A percentile compares a stretch with the other conserved stretches of the same genome.
Conservation (phyloP, 371 early-diverging fungal species). For the Basidiobolus meristosporus region DNA sequence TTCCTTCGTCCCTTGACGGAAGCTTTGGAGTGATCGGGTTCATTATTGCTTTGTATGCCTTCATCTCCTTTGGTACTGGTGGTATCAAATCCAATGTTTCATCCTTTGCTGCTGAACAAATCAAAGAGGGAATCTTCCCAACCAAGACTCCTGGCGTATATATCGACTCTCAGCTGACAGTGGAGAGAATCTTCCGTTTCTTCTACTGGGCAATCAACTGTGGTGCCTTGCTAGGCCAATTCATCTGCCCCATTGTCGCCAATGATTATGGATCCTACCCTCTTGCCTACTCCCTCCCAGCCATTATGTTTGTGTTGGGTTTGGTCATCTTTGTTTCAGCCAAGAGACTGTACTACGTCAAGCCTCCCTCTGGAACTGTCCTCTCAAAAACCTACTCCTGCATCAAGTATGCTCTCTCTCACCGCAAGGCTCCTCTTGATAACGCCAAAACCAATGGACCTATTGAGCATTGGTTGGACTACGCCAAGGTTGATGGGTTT, state of each 20-base stretch:
- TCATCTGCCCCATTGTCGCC: constrained; percentile 10
- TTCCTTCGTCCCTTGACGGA: constrained; percentile 20
- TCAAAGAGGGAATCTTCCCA: constrained; percentile 10
- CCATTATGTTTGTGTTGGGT: constrained; percentile 42
- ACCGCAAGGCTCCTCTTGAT: constrained; percentile 10
- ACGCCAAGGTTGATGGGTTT: constrained; percentile 7
- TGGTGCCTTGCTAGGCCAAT: constrained; percentile 18
- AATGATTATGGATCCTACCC: constrained; percentile 11
- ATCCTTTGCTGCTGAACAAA: constrained; percentile 52
- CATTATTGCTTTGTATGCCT: constrained; percentile 30
- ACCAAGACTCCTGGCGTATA: constrained; percentile 9
- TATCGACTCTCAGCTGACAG: constrained; percentile 18
- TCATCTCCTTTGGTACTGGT: constrained; percentile 74
- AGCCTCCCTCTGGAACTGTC: constrained; percentile 37
- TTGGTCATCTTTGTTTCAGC: constrained; percentile 31
- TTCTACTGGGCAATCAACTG: constrained; percentile 76
- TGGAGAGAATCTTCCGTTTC: constrained; percentile 33
- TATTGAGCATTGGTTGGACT: constrained; percentile 22
- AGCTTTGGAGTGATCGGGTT: constrained; percentile 39
- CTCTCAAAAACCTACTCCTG: constrained; percentile 23
- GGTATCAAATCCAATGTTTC: constrained; percentile 72
- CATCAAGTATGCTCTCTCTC: constrained; percentile 24
- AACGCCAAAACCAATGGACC: constrained; percentile 5
- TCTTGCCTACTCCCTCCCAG: constrained; percentile 39
- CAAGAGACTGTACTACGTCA: constrained; percentile 28